Evolutionary conservation across 2,329 filamentous ascomycete genomes (phyloP), one percentile per base, ranked within the genome.

Genomic region (Huntiella decipiens): DNA sequence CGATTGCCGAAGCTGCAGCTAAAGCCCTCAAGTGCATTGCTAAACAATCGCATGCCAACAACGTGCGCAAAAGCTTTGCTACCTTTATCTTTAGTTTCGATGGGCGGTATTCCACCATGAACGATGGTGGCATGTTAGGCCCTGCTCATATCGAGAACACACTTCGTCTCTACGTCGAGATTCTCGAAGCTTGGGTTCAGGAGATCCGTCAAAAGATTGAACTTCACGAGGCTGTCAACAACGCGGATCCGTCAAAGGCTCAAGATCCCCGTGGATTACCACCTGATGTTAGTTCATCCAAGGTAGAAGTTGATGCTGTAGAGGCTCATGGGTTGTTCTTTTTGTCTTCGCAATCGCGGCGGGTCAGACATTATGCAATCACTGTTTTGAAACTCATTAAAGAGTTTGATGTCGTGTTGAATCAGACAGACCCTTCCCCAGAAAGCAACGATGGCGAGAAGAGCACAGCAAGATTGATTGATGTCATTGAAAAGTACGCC

Each of bases 71-170:
- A 61, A 88, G 91, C 0, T 98, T 98, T 61, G 84, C 91, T 34
- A 73, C 87, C 19, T 98, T 96, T 61, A 98, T 98, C 45, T 98
- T 98, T 65, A 94, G 91, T 54, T 98, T 96, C 58, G 92, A 98
- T 59, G 87, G 93, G 53, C 78, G 87, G 17, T 98, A 98, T 60
- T 85, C 88, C 1, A 96, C 91, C 31, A 95, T 96, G 78, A 94
- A 87, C 7, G 91, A 98, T 56, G 91, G 92, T 31, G 91, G 91
- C 2, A 91, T 98, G 79, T 75, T 98, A 17, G 91, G 88, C 0
- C 79, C 84, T 32, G 83, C 80, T 4, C 91, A 98, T 56, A 95
- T 98, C 48, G 91, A 98, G 59, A 94, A 79, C 53, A 98, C 91
- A 0, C 62, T 98, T 15, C 79, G 82, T 51, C 69, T 98, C 8